These are phyloP conservation scores for Furcasterigmium sp. DNA, from an alignment of 2,329 filamentous ascomycete species.

Conservation along the genomic window DNA sequence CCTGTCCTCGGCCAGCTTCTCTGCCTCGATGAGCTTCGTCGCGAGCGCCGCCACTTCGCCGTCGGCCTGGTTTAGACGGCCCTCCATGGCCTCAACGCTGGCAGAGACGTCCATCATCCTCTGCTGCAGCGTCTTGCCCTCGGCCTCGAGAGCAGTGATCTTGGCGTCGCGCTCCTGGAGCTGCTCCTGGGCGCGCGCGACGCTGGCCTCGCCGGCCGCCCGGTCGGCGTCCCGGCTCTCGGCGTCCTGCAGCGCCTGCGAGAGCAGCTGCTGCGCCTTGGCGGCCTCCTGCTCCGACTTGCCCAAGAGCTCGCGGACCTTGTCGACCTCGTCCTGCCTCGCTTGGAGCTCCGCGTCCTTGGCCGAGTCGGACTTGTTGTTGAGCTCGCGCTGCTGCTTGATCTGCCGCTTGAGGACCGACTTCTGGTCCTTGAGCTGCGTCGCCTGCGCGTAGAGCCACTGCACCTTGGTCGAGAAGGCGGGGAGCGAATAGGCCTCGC, in stretches of 20 bases:
- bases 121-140: constrained; percentile 31
- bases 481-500: constrained; percentile 63
- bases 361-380: constrained; percentile 75
- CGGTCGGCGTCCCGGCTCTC: constrained; percentile 24
- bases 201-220: constrained; percentile 14
- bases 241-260: constrained; percentile 41
- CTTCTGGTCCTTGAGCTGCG: constrained; percentile 79
- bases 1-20: constrained; percentile 24
- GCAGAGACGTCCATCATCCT: constrained; percentile 27
- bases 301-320: constrained; percentile 24
- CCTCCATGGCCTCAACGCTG: constrained; percentile 17
- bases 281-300: constrained; percentile 30
- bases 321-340: constrained; percentile 52
- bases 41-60: constrained; percentile 29
- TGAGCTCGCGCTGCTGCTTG: constrained; percentile 90
- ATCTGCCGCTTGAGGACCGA: constrained; percentile 85
- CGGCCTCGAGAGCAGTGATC: constrained; percentile 34
- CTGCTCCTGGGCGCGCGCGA: constrained; percentile 10
- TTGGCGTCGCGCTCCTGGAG: constrained; percentile 30
- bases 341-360: constrained; percentile 60
- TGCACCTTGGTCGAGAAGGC: constrained; percentile 77
- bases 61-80: constrained; percentile 34
- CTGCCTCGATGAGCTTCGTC: constrained; percentile 24
- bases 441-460: constrained; percentile 71
- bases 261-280: constrained; percentile 42